Evolutionary conservation across 495 filamentous ascomycete genomes (phyloP).

Genomic region (Apodospora peruviana): DNA sequence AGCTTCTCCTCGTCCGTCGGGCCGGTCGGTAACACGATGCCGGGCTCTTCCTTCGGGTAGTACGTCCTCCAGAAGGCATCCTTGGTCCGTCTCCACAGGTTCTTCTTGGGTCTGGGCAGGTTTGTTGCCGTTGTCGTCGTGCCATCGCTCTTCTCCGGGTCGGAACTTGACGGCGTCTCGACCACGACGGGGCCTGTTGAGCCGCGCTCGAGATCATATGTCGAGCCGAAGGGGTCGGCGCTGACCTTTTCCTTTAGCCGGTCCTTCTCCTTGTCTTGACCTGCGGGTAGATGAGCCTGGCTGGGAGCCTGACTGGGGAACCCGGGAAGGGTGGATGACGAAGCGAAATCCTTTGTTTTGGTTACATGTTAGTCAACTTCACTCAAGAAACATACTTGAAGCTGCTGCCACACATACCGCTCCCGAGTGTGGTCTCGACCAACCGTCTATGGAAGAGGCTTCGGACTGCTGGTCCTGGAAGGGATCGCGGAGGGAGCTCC

Average conservation of each 20-base stretch:
- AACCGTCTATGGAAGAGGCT: conserved; percentile 11
- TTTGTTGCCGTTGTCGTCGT: background rate
- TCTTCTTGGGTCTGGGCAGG: too few relatives aligned
- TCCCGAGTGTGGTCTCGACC: conserved; percentile 16
- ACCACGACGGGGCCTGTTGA: too few relatives aligned
- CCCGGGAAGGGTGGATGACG: conserved; percentile 1
- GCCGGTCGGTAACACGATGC: conserved; percentile 21
- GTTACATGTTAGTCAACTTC: conserved; percentile 3
- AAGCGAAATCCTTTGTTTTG: conserved; percentile 3
- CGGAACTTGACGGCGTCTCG: too few relatives aligned
- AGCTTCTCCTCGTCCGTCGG: conserved; percentile 26
- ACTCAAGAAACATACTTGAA: background rate
- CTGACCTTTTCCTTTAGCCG: too few relatives aligned
- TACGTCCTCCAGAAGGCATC: conserved; percentile 22
- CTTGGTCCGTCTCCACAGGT: conserved; percentile 3
- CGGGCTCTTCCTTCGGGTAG: conserved; percentile 23
- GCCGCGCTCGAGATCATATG: conserved; percentile 8
- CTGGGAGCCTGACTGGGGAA: too few relatives aligned
- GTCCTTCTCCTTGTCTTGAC: too few relatives aligned
- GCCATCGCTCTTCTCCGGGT: conserved; percentile 9
- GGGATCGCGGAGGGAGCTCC: conserved; percentile 14
- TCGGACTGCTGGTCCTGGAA: conserved; percentile 24
- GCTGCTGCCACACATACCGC: conserved; percentile 7
- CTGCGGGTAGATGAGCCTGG: background rate
- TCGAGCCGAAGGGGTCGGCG: background rate